Percentiles rank a stretch among this genome's conserved stretches.
Conservation (phyloP, 306 rosid genomes). For the Chamaecrista fasciculata region DNA sequence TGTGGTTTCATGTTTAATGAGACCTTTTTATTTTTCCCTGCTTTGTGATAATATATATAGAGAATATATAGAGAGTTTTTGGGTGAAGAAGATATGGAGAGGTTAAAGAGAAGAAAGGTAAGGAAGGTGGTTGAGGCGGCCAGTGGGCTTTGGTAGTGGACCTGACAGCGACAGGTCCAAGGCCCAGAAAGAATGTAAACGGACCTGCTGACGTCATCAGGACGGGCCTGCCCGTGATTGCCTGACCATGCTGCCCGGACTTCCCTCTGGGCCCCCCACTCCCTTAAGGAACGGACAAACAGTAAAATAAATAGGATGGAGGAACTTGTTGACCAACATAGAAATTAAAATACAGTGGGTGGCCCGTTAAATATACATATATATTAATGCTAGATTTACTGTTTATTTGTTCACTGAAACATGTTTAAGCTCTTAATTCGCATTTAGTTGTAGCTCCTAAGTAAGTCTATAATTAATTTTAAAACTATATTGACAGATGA, state of each 20-base stretch:
- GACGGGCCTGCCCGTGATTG: not conserved
- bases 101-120: not conserved
- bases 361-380: no score
- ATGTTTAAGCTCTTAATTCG: no score
- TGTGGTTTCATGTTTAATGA: slow-evolving; percentile 45
- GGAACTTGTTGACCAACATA: not conserved
- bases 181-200: slow-evolving; percentile 64
- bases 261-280: not conserved
- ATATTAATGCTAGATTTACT: no score
- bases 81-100: not conserved
- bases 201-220: slow-evolving; percentile 36
- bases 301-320: not conserved
- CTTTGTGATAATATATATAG: not conserved
- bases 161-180: slow-evolving; percentile 57
- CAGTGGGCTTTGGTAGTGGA: slow-evolving; percentile 65
- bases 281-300: not conserved
- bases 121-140: slow-evolving; percentile 26
- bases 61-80: slow-evolving; percentile 14
- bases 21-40: slow-evolving; percentile 7
- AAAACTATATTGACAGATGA: no score
- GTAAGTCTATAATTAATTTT: no score
- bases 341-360: no score
- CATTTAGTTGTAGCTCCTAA: no score
- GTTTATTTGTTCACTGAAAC: no score
- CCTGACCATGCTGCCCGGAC: slow-evolving; percentile 21